Evolutionary conservation across 345 rosid species (phyloP).

Genomic region (Salix suchowensis): DNA sequence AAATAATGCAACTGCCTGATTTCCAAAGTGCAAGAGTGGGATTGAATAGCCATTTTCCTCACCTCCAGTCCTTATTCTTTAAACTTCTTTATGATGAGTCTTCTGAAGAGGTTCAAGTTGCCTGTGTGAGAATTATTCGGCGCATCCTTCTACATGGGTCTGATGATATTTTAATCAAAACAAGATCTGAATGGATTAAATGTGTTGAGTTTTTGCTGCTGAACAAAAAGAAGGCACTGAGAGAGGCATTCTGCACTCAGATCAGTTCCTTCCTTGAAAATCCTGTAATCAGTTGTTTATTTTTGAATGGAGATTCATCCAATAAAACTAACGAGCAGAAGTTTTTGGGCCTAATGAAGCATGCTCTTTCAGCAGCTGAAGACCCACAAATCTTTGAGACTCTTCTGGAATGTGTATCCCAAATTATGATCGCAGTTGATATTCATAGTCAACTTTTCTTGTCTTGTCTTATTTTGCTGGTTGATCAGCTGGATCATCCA

Average conservation of each 20-base stretch:
- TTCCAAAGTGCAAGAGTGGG: slow-evolving; percentile 28
- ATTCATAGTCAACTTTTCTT: slow-evolving; percentile 60
- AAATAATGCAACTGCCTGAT: slow-evolving; percentile 29
- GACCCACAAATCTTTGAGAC: slow-evolving; percentile 71
- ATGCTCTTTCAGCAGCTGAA: slow-evolving; percentile 50
- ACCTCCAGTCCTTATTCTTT: slow-evolving; percentile 56
- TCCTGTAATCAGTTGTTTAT: slow-evolving; percentile 46
- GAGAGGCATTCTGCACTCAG: slow-evolving; percentile 86
- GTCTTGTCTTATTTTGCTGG: slow-evolving; percentile 60
- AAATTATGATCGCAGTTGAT: slow-evolving; percentile 72
- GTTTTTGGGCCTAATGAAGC: slow-evolving; percentile 54
- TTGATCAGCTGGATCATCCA: slow-evolving; percentile 82
- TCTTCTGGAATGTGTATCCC: slow-evolving; percentile 66
- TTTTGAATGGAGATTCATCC: slow-evolving; percentile 37
- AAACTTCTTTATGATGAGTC: slow-evolving; percentile 65
- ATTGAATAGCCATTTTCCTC: slow-evolving; percentile 33
- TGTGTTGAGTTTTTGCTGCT: slow-evolving; percentile 61
- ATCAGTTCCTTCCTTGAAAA: slow-evolving; percentile 57
- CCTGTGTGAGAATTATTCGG: slow-evolving; percentile 59
- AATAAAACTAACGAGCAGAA: slow-evolving; percentile 38
- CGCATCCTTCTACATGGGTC: slow-evolving; percentile 65
- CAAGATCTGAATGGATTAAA: slow-evolving; percentile 60
- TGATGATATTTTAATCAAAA: slow-evolving; percentile 41
- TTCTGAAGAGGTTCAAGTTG: slow-evolving; percentile 78
- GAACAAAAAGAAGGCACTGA: slow-evolving; percentile 57